These are phyloP conservation scores for Clavariopsis aquatica DNA, from an alignment of 495 filamentous ascomycete species.

Conservation along the genomic window DNA sequence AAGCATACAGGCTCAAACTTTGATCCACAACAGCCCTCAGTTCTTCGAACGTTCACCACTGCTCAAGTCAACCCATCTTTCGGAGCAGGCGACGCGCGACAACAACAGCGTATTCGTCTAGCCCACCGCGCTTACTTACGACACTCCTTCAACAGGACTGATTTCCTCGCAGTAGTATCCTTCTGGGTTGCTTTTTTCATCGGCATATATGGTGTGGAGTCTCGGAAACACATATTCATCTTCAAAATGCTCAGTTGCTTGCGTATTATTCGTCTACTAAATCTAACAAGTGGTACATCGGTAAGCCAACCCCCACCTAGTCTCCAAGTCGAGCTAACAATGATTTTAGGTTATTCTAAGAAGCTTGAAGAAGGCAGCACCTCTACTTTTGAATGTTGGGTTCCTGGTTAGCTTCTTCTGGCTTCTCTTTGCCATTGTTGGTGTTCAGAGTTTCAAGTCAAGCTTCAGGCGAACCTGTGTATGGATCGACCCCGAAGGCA, in stretches of 20 bases:
- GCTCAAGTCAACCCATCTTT: slow-evolving; percentile 58
- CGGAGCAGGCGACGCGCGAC: slow-evolving; percentile 64
- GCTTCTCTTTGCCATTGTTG: slow-evolving; percentile 96
- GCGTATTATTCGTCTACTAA: slow-evolving; percentile 83
- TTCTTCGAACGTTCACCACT: slow-evolving; percentile 81
- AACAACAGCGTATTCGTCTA: slow-evolving; percentile 79
- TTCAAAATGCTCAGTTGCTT: slow-evolving; percentile 96
- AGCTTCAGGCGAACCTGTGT: slow-evolving; percentile 85
- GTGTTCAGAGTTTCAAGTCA: slow-evolving; percentile 96
- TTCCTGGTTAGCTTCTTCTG: slow-evolving; percentile 98
- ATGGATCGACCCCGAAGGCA: slow-evolving; percentile 64
- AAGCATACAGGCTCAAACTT: slow-evolving; percentile 46
- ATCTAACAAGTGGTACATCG: slow-evolving; percentile 87
- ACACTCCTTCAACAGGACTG: slow-evolving; percentile 91
- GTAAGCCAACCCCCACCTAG: slow-evolving; percentile 43
- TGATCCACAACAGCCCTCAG: slow-evolving; percentile 62
- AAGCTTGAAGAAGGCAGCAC: slow-evolving; percentile 93
- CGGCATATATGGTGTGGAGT: slow-evolving; percentile 66
- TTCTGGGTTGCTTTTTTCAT: slow-evolving; percentile 90
- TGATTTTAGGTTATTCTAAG: slow-evolving; percentile 72
- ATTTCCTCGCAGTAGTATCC: slow-evolving; percentile 94
- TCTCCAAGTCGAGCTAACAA: slow-evolving; percentile 1
- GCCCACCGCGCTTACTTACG: slow-evolving; percentile 90
- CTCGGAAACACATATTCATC: slow-evolving; percentile 70
- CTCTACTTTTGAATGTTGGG: slow-evolving; percentile 89